These are phyloP conservation scores for Tanacetum coccineum DNA, from an alignment of 129 eudicot genomes.

Conservation along the genomic window DNA sequence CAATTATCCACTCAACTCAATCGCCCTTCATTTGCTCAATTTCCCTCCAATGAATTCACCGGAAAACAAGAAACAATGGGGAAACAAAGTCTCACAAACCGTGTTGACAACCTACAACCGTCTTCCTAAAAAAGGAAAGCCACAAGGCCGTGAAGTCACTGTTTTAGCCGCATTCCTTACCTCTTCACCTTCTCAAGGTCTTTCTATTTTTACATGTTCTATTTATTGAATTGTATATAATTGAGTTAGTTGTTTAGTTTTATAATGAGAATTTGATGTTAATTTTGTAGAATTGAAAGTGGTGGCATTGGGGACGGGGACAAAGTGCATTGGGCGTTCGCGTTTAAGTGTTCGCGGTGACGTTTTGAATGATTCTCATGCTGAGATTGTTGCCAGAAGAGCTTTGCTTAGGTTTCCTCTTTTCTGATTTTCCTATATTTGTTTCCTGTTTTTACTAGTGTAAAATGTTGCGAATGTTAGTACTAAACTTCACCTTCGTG, in stretches of 20 bases:
- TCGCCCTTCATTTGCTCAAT: conserved; percentile 29
- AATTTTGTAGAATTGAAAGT: conserved; percentile 58
- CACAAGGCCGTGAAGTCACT: conserved; percentile 91
- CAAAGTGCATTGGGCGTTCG: conserved; percentile 85
- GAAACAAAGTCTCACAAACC: conserved; percentile 55
- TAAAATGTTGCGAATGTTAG: too few species aligned
- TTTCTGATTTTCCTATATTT: too few species aligned
- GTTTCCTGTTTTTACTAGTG: too few species aligned
- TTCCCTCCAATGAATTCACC: conserved; percentile 33
- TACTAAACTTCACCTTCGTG: too few species aligned
- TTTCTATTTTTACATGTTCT: background rate
- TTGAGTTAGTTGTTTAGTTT: background rate
- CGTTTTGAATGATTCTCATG: conserved; percentile 89
- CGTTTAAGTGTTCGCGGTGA: conserved; percentile 65
- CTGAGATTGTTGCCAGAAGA: conserved; percentile 88
- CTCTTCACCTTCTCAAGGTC: conserved; percentile 63
- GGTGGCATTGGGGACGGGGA: conserved; percentile 89
- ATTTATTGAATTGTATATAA: background rate
- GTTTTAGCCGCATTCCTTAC: conserved; percentile 77
- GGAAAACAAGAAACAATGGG: conserved; percentile 51
- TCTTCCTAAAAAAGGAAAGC: conserved; percentile 91
- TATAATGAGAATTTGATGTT: background rate
- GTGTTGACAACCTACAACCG: conserved; percentile 56
- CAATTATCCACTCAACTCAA: conserved; percentile 31
- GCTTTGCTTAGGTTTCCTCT: conserved; percentile 84